Evolutionary conservation across 495 filamentous ascomycete species (phyloP).

Genomic region (Aspergillus wentii): DNA sequence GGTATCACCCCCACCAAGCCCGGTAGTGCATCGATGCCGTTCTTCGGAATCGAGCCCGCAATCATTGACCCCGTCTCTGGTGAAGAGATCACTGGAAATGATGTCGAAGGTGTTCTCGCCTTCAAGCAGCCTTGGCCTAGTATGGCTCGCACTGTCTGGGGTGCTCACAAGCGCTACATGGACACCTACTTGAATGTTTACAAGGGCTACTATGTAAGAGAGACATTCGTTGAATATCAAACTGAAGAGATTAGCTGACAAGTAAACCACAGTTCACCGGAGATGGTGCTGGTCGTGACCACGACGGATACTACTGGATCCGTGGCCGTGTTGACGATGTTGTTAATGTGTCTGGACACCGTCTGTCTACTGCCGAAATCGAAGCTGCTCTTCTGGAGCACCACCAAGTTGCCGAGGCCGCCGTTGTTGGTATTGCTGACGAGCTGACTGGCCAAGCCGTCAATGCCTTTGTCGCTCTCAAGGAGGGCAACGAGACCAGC

Average conservation of each 20-base stretch:
- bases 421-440: constrained; percentile 89
- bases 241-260: too few species aligned
- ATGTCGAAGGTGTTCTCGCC: constrained; percentile 95
- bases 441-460: constrained; percentile 95
- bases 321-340: constrained; percentile 97
- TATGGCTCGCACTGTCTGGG: constrained; percentile 98
- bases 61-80: constrained; percentile 97
- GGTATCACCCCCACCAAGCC: constrained; percentile 54
- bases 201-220: constrained; percentile 96
- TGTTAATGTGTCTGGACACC: constrained; percentile 94
- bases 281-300: constrained; percentile 93
- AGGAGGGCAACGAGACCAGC: constrained; percentile 72
- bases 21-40: constrained; percentile 55
- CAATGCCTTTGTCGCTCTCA: constrained; percentile 93
- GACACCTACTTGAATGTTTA: constrained; percentile 98
- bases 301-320: constrained; percentile 99
- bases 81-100: constrained; percentile 90
- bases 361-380: constrained; percentile 81
- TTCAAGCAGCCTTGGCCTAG: constrained; percentile 99
- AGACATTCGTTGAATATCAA: too few species aligned
- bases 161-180: constrained; percentile 97
- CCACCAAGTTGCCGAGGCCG: constrained; percentile 80
- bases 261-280: constrained; percentile 84
- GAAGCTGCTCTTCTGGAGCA: neutral
- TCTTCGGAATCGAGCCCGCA: constrained; percentile 97